Evolutionary conservation across 1,284 basidiomycete species (phyloP).

Genomic region (Irpex rosettiformis): DNA sequence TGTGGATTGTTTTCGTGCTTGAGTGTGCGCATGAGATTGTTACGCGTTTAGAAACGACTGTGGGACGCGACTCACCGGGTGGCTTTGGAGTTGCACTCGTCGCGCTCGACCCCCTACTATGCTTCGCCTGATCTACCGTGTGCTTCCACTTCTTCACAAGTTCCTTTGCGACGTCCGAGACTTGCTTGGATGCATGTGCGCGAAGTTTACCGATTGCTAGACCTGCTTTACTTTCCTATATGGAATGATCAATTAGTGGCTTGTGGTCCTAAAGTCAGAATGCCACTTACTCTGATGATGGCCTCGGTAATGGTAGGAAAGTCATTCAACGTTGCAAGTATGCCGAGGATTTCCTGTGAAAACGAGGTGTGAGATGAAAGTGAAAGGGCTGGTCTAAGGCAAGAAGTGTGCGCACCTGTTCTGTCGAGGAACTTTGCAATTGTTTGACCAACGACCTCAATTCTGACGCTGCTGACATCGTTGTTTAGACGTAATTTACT

Average conservation of each 20-base stretch:
- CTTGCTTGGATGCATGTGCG: slow-evolving; percentile 65
- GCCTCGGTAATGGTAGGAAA: slow-evolving; percentile 84
- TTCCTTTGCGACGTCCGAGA: slow-evolving; percentile 87
- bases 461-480: slow-evolving; percentile 43
- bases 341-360: slow-evolving; percentile 64
- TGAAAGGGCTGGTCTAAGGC: slow-evolving; percentile 37
- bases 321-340: slow-evolving; percentile 75
- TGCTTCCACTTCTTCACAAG: slow-evolving; percentile 92
- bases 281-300: slow-evolving; percentile 67
- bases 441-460: slow-evolving; percentile 79
- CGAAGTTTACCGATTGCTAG: slow-evolving; percentile 91
- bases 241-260: not conserved
- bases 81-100: slow-evolving; percentile 26
- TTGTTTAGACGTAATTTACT: slow-evolving; percentile 1
- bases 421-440: slow-evolving; percentile 58
- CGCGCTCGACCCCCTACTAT: slow-evolving; percentile 30
- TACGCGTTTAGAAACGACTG: not conserved
- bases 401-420: slow-evolving; percentile 52
- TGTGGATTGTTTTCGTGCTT: slow-evolving; percentile 25
- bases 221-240: slow-evolving; percentile 87
- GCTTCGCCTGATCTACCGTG: slow-evolving; percentile 79
- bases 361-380: slow-evolving; percentile 27
- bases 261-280: slow-evolving; percentile 7
- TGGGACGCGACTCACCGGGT: slow-evolving; percentile 30
- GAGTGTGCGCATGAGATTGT: slow-evolving; percentile 18